Evolutionary conservation across 768 basidiomycete genomes (phyloP).

Genomic region (Cyclocybe cylindracea): DNA sequence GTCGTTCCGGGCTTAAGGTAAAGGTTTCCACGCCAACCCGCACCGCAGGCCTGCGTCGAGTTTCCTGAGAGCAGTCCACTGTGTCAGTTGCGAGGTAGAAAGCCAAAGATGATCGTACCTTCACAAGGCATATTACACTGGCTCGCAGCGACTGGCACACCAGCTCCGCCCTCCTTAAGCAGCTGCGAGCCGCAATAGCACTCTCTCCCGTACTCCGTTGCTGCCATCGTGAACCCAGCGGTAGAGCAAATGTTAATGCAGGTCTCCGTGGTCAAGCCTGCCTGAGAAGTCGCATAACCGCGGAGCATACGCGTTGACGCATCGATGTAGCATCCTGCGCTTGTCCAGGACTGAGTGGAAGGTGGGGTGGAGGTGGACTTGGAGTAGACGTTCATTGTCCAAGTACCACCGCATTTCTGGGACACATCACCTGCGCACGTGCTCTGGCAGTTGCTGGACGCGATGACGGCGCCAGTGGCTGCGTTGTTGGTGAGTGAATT

Average conservation of each 20-base stretch:
- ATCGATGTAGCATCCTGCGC: slow-evolving; percentile 34
- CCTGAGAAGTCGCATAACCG: slow-evolving; percentile 12
- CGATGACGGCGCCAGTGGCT: slow-evolving; percentile 25
- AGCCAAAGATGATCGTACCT: slow-evolving; percentile 23
- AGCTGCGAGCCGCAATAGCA: slow-evolving; percentile 36
- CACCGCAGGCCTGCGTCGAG: slow-evolving; percentile 28
- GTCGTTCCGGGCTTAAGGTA: slow-evolving; percentile 22
- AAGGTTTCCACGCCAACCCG: slow-evolving; percentile 31
- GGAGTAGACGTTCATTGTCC: slow-evolving; percentile 32
- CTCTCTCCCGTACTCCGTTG: slow-evolving; percentile 32
- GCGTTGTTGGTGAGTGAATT: slow-evolving; percentile 30
- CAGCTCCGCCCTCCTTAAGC: slow-evolving; percentile 20
- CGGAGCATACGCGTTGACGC: slow-evolving; percentile 29
- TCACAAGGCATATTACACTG: slow-evolving; percentile 32
- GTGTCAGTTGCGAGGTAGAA: not conserved
- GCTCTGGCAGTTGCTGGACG: slow-evolving; percentile 18
- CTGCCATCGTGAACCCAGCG: slow-evolving; percentile 32
- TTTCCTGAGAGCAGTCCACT: slow-evolving; percentile 17
- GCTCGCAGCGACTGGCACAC: slow-evolving; percentile 13
- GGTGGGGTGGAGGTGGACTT: slow-evolving; percentile 7
- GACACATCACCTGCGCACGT: slow-evolving; percentile 24
- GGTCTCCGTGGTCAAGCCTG: slow-evolving; percentile 29
- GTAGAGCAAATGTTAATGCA: slow-evolving; percentile 28
- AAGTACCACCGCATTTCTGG: slow-evolving; percentile 33
- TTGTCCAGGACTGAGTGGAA: slow-evolving; percentile 19